Percentiles rank a stretch among this genome's conserved stretches.
phyloP scores from a whole-genome alignment of 1,284 basidiomycete species.

The Pseudozyma sp. region DNA sequence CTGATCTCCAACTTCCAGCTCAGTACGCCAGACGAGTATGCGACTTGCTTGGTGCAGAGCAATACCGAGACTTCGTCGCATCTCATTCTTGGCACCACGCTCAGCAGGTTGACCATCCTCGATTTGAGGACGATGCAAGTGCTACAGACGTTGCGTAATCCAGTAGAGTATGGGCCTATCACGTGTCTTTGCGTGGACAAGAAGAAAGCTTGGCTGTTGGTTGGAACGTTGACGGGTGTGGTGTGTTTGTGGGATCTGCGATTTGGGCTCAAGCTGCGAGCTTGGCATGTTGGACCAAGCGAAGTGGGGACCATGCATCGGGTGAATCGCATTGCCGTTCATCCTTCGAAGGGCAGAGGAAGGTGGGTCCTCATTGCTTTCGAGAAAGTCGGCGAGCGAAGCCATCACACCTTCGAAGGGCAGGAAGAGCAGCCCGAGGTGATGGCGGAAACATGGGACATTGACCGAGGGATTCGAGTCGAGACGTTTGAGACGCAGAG shows the following conservation, averaged over 20 bases:
- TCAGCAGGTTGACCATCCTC: conserved; percentile 80
- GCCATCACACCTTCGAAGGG: conserved; percentile 1
- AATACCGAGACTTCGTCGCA: conserved; percentile 53
- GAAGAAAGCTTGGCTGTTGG: conserved; percentile 83
- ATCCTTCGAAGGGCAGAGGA: conserved; percentile 81
- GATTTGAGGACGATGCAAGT: conserved; percentile 87
- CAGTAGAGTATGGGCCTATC: conserved; percentile 86
- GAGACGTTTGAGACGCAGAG: conserved; percentile 53
- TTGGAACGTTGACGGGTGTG: conserved; percentile 85
- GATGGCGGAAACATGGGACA: conserved; percentile 65
- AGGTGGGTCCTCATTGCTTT: conserved; percentile 88
- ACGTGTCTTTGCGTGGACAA: conserved; percentile 82
- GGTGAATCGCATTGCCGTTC: conserved; percentile 80
- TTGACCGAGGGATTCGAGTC: conserved; percentile 69
- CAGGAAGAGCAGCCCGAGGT: conserved; percentile 21
- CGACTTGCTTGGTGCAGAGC: conserved; percentile 62
- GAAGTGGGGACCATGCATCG: conserved; percentile 60
- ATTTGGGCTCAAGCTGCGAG: conserved; percentile 87
- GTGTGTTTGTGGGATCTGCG: conserved; percentile 92
- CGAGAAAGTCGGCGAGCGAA: conserved; percentile 69
- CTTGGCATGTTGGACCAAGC: conserved; percentile 77
- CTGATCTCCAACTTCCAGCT: conserved; percentile 69
- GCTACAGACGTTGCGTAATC: conserved; percentile 81
- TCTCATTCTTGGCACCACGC: conserved; percentile 85
- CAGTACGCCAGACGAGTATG: conserved; percentile 67